phyloP scores from a whole-genome alignment of 257 asterid species.

The Avicennia marina region DNA sequence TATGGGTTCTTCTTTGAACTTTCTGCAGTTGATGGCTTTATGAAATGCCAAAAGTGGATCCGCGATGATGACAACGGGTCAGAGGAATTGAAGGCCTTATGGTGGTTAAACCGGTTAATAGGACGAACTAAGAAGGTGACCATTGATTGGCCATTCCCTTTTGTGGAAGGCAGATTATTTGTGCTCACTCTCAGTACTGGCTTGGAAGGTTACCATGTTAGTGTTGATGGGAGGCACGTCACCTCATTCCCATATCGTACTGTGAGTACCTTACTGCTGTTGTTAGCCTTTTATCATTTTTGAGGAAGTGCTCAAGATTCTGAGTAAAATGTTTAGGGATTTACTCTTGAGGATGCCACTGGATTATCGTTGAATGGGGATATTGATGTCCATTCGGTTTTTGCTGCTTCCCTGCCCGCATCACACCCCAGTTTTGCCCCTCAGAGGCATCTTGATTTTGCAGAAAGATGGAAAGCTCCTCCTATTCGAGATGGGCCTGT shows the following conservation, averaged over 20 bases:
- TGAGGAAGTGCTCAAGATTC: conserved; percentile 6
- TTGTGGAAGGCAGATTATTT: conserved; percentile 69
- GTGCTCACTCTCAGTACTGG: conserved; percentile 97
- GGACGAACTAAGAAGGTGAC: conserved; percentile 68
- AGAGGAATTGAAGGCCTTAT: conserved; percentile 64
- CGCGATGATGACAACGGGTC: conserved; percentile 64
- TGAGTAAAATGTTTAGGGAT: conserved; percentile 50
- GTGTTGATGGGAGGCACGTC: conserved; percentile 86
- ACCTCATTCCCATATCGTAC: conserved; percentile 93
- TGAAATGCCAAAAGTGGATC: conserved; percentile 84
- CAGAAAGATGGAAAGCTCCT: conserved; percentile 81
- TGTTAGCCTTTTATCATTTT: conserved; percentile 6
- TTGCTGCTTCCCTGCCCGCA: conserved; percentile 88
- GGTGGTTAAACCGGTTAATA: conserved; percentile 87
- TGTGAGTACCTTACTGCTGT: conserved; percentile 39
- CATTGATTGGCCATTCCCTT: conserved; percentile 89
- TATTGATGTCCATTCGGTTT: conserved; percentile 62
- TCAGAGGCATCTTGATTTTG: conserved; percentile 81
- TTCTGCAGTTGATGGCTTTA: conserved; percentile 71
- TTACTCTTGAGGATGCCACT: conserved; percentile 93
- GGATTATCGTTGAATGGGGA: conserved; percentile 82
- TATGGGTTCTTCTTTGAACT: conserved; percentile 9
- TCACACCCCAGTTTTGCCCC: conserved; percentile 92
- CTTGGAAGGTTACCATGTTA: conserved; percentile 87
- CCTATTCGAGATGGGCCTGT: conserved; percentile 51